phyloP scores from a whole-genome alignment of 1,284 basidiomycete species.

The Mycena citricolor region DNA sequence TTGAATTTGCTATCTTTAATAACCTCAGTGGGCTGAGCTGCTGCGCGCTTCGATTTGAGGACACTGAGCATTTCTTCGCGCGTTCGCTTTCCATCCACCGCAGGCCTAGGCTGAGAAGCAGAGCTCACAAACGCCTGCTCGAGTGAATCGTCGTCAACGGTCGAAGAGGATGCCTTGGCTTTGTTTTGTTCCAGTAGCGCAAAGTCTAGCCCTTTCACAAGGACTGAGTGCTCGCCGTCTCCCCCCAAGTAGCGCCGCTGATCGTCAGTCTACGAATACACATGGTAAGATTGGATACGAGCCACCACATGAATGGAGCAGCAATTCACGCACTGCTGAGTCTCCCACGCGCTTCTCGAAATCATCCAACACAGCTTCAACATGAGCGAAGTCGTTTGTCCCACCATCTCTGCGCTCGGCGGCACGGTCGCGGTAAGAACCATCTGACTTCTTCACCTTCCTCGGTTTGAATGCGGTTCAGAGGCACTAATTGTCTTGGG shows the following conservation, averaged over 20 bases:
- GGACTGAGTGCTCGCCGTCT: conserved; percentile 80
- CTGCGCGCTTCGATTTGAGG: conserved; percentile 58
- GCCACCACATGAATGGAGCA: too few species aligned
- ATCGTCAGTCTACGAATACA: conserved; percentile 60
- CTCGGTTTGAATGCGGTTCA: conserved; percentile 69
- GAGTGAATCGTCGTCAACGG: conserved; percentile 70
- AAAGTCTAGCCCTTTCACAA: conserved; percentile 90
- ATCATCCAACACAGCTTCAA: conserved; percentile 78
- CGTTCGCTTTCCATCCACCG: conserved; percentile 56
- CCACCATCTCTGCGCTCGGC: conserved; percentile 62
- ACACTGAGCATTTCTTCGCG: conserved; percentile 73
- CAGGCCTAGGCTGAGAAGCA: conserved; percentile 30
- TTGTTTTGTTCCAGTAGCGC: conserved; percentile 83
- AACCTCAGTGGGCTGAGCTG: conserved; percentile 23
- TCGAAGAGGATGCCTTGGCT: conserved; percentile 42
- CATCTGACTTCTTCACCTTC: conserved; percentile 64
- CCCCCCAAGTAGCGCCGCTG: conserved; percentile 85
- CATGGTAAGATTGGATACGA: too few species aligned
- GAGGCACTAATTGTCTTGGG: conserved; percentile 40
- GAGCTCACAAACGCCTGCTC: conserved; percentile 62
- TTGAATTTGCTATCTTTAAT: conserved; percentile 69
- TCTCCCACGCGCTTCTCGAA: conserved; percentile 71
- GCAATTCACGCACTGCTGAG: conserved; percentile 50
- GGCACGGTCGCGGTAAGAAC: conserved; percentile 68
- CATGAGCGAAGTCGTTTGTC: conserved; percentile 70